Conservation (phyloP, 2,329 filamentous ascomycete species). For the Orbilia oligospora region DNA sequence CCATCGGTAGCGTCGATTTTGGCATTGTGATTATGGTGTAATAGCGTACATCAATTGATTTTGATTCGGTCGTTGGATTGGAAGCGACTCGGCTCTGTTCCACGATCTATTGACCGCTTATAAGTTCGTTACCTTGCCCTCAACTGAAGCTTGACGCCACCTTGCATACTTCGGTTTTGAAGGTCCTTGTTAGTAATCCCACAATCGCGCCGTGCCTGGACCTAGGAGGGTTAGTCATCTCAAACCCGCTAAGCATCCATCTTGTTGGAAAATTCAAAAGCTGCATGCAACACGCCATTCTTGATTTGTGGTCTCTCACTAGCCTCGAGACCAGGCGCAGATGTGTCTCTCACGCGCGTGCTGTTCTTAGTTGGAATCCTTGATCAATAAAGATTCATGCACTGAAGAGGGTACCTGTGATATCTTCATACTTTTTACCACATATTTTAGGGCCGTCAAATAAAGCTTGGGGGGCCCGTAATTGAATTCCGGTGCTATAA, state of each 20-base stretch:
- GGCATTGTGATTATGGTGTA: slow-evolving; percentile 7
- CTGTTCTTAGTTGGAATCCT: too few species aligned
- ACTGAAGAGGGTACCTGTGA: too few species aligned
- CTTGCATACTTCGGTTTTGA: slow-evolving; percentile 7
- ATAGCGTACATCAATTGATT: background rate
- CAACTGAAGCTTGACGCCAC: slow-evolving; percentile 12
- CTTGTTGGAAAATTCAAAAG: slow-evolving; percentile 9
- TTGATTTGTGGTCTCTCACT: background rate
- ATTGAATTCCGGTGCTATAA: too few species aligned
- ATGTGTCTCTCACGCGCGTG: too few species aligned
- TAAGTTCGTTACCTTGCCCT: background rate
- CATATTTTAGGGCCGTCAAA: too few species aligned
- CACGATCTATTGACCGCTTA: background rate
- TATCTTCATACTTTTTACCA: too few species aligned
- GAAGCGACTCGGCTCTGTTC: background rate
- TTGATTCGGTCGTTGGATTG: background rate
- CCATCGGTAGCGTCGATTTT: slow-evolving; percentile 48
- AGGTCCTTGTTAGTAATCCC: slow-evolving; percentile 6
- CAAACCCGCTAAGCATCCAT: background rate
- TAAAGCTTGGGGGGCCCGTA: too few species aligned
- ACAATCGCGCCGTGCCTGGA: background rate
- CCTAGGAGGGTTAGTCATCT: background rate
- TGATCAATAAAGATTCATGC: too few species aligned
- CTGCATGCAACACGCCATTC: background rate
- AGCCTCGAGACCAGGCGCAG: too few species aligned